These are phyloP conservation scores for Cyberlindnera veronae DNA, from an alignment of 805 yeast genomes.

Conservation along the genomic window DNA sequence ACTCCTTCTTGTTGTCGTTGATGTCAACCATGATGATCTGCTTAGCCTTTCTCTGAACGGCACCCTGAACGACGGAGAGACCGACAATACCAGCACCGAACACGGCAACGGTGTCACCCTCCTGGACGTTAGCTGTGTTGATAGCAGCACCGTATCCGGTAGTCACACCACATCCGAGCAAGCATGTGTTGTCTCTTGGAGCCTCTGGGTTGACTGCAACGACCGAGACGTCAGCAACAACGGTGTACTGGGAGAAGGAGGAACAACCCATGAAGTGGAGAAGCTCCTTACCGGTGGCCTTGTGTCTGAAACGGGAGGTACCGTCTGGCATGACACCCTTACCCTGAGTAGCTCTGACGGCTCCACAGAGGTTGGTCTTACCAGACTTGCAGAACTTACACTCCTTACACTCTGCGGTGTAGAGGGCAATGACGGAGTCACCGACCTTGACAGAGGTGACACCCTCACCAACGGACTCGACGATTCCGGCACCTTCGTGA, in stretches of 20 bases:
- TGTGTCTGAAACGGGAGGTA: slow-evolving; percentile 79
- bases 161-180: slow-evolving; percentile 97
- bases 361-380: slow-evolving; percentile 93
- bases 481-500: slow-evolving; percentile 98
- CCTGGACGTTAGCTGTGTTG: slow-evolving; percentile 85
- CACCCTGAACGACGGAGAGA: slow-evolving; percentile 94
- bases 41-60: slow-evolving; percentile 74
- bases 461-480: slow-evolving; percentile 92
- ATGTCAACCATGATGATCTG: slow-evolving; percentile 83
- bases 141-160: slow-evolving; percentile 98
- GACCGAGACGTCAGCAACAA: slow-evolving; percentile 94
- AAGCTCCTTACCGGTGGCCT: slow-evolving; percentile 70
- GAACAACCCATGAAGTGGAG: slow-evolving; percentile 98
- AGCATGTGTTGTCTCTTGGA: slow-evolving; percentile 79
- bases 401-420: slow-evolving; percentile 94
- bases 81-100: slow-evolving; percentile 99
- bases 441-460: slow-evolving; percentile 89
- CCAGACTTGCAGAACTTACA: slow-evolving; percentile 95
- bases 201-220: slow-evolving; percentile 88
- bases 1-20: slow-evolving; percentile 73
- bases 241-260: slow-evolving; percentile 95
- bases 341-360: slow-evolving; percentile 97
- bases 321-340: slow-evolving; percentile 99
- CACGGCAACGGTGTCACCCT: slow-evolving; percentile 92
- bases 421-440: slow-evolving; percentile 88